A percentile compares a stretch with the other conserved stretches of the same genome.
Evolutionary conservation across 2,329 filamentous ascomycete species (phyloP).

Genomic region (Proliferodiscus dingleyae): DNA sequence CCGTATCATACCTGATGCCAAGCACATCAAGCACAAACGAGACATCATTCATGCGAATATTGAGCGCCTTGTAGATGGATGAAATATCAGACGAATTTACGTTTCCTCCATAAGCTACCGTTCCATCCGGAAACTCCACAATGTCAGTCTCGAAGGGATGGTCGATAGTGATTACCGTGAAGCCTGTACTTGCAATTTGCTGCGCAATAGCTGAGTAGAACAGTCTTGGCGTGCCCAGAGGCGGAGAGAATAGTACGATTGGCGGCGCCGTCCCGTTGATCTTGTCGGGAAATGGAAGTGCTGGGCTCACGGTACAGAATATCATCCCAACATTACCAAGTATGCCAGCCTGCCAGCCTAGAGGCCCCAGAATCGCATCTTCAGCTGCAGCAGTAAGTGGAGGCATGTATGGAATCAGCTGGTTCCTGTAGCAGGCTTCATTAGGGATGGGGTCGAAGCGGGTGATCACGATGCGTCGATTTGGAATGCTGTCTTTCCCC

Average conservation of each 20-base stretch:
- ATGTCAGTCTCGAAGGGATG: conserved; percentile 40
- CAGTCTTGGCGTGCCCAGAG: conserved; percentile 32
- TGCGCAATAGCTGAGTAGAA: conserved; percentile 38
- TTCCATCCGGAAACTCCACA: conserved; percentile 37
- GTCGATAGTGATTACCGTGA: conserved; percentile 40
- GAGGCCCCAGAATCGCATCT: conserved; percentile 1
- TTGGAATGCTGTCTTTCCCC: conserved; percentile 4
- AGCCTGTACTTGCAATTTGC: conserved; percentile 37
- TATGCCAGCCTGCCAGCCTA: conserved; percentile 1
- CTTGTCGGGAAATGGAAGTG: conserved; percentile 1
- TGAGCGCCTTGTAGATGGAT: conserved; percentile 13
- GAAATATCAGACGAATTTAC: conserved; percentile 16
- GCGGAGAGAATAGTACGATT: conserved; percentile 36
- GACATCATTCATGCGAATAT: conserved; percentile 26
- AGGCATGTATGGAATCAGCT: conserved; percentile 2
- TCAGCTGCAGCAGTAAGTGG: background rate
- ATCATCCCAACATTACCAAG: conserved; percentile 1
- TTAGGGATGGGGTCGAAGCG: conserved; percentile 9
- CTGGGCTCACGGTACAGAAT: background rate
- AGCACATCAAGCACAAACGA: conserved; percentile 29
- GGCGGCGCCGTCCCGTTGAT: conserved; percentile 5
- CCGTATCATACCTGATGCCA: background rate
- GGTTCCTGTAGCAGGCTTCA: conserved; percentile 7
- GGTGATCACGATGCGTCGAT: conserved; percentile 6
- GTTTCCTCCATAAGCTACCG: conserved; percentile 20